Conservation (phyloP, 768 basidiomycete species). For the Mycena sanguinolenta region DNA sequence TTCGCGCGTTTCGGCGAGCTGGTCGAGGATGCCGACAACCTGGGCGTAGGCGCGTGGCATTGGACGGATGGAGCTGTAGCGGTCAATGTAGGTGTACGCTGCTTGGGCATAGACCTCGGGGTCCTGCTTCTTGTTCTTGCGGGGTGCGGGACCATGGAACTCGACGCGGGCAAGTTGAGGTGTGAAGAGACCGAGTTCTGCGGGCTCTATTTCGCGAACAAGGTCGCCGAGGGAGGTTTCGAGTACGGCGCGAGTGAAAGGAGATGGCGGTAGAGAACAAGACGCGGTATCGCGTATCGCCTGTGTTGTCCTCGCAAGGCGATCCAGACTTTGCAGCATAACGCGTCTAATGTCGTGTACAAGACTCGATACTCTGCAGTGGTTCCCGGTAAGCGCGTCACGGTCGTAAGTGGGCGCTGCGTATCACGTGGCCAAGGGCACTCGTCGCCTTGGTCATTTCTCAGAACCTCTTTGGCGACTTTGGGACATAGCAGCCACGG, state of each 20-base stretch:
- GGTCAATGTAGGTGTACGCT: slow-evolving; percentile 81
- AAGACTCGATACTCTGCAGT: too few relatives aligned
- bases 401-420: too few relatives aligned
- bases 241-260: slow-evolving; percentile 78
- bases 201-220: slow-evolving; percentile 83
- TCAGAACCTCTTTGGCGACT: too few relatives aligned
- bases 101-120: slow-evolving; percentile 85
- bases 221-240: slow-evolving; percentile 75
- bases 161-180: slow-evolving; percentile 71
- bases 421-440: too few relatives aligned
- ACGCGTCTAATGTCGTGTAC: too few relatives aligned
- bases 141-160: slow-evolving; percentile 80
- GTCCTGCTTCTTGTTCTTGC: slow-evolving; percentile 68
- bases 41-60: slow-evolving; percentile 66
- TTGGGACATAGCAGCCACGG: too few relatives aligned
- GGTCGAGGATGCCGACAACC: slow-evolving; percentile 57
- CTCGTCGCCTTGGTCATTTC: too few relatives aligned
- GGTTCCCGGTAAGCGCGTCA: too few relatives aligned
- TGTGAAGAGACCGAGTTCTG: slow-evolving; percentile 83
- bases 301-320: slow-evolving; percentile 63
- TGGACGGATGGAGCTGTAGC: slow-evolving; percentile 67
- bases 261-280: slow-evolving; percentile 46
- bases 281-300: slow-evolving; percentile 34
- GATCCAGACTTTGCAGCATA: slow-evolving; percentile 71
- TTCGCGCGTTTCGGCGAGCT: slow-evolving; percentile 53